Percentiles rank a stretch among this genome's conserved stretches.
Evolutionary conservation across 768 basidiomycete species (phyloP).

Genomic region (Lentinula sp.): DNA sequence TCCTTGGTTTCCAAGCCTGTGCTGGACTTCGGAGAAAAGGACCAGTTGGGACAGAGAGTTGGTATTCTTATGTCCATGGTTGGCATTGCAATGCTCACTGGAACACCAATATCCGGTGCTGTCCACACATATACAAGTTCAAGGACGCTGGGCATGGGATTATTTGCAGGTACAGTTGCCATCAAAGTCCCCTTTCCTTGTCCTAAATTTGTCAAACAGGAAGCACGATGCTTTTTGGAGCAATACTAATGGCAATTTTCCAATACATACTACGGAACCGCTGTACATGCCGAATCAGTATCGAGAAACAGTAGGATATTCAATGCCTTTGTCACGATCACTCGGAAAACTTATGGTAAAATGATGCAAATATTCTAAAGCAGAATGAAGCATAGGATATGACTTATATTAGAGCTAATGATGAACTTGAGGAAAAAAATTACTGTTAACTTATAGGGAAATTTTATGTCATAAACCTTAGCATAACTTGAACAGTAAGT

Average conservation of each 20-base stretch:
- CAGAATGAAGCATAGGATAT: too few species aligned
- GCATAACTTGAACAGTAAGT: too few species aligned
- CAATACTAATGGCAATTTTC: conserved; percentile 11
- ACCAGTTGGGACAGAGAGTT: background rate
- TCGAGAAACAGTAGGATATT: too few species aligned
- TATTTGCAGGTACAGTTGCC: background rate
- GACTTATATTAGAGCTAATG: too few species aligned
- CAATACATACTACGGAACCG: background rate
- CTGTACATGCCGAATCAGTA: too few species aligned
- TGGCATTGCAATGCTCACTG: background rate
- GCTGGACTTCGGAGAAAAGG: background rate
- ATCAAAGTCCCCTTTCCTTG: too few species aligned
- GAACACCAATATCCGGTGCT: background rate
- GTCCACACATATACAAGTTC: background rate
- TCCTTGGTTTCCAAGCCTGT: background rate
- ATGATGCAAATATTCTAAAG: too few species aligned
- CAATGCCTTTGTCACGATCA: too few species aligned
- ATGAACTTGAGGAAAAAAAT: too few species aligned
- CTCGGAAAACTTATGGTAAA: too few species aligned
- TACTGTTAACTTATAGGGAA: too few species aligned
- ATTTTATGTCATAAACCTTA: too few species aligned
- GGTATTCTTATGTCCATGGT: background rate
- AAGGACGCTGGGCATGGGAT: background rate
- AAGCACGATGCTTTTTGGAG: background rate
- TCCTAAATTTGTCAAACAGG: background rate